phyloP scores from a whole-genome alignment of 2,329 filamentous ascomycete genomes.

The Ceratocystiopsis minuta region DNA sequence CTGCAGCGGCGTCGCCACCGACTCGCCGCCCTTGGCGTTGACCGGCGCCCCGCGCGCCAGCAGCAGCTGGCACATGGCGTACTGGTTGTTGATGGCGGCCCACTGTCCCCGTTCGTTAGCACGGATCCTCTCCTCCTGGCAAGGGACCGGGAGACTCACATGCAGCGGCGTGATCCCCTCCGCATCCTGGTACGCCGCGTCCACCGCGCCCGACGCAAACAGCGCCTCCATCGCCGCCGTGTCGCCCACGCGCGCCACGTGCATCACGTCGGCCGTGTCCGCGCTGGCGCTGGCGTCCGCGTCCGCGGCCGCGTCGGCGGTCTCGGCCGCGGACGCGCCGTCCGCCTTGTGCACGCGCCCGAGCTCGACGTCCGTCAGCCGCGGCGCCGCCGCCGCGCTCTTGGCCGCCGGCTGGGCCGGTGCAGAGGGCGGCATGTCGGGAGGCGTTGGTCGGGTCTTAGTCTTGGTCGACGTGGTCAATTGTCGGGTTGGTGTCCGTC shows the following conservation, averaged over 20 bases:
- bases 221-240: conserved; percentile 74
- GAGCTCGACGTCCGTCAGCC: conserved; percentile 35
- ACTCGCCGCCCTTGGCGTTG: conserved; percentile 90
- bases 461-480: conserved; percentile 8
- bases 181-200: conserved; percentile 68
- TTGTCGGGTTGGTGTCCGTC: neutral
- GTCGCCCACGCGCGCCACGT: conserved; percentile 77
- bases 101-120: conserved; percentile 39
- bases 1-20: conserved; percentile 79
- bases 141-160: conserved; percentile 26
- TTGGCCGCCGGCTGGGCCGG: conserved; percentile 40
- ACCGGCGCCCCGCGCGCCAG: conserved; percentile 72
- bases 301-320: conserved; percentile 13
- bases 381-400: conserved; percentile 31
- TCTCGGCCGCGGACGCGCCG: conserved; percentile 12
- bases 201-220: conserved; percentile 65
- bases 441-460: conserved; percentile 15
- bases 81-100: conserved; percentile 98
- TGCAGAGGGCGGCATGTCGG: conserved; percentile 15
- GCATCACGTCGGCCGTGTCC: conserved; percentile 71
- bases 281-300: neutral
- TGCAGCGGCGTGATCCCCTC: conserved; percentile 93
- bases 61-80: conserved; percentile 90
- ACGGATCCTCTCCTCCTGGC: neutral
- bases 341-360: conserved; percentile 22